Evolutionary conservation across 1,284 basidiomycete species (phyloP), one percentile per base, ranked within the genome.

Genomic region (Apiotrichum gamsii): DNA sequence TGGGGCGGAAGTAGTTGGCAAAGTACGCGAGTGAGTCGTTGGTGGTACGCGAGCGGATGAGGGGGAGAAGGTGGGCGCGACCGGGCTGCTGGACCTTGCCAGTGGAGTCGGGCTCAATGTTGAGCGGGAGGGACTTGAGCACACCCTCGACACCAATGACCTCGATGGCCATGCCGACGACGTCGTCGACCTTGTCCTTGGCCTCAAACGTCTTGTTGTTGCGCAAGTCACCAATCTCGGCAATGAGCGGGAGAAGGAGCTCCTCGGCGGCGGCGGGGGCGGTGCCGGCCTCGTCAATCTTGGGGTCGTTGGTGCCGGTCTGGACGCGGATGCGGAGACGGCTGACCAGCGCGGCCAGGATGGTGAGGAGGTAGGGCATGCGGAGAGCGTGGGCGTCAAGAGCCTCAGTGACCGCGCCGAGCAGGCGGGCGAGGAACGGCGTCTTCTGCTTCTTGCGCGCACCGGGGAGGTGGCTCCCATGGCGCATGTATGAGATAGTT

Each of bases 31-130:
- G 77, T 76, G 85, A 50, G 80, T 93, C 61, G 83, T 86, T 79
- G 83, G 91, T 62, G 78, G 77, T 76, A 33, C 72, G 80, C 25
- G 86, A 80, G n/a, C 84, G 75, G 47, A 99, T 82, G 45, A 97
- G 77, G 4, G 95, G 94, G 6, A 99, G 78, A 20, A 99, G 78
- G 77, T 89, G 96, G 2, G 94, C 95, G 37, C 89, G 83, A 16
- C 78, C 78, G 8, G 73, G 73, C 47, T 67, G 63, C 29, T 69
- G 69, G 0, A 66, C 58, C 23, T 60, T 57, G 23, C 72, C 71
- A 18, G 51, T 69, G 15, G 8, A 79, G 57, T 88, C 84, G 6
- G 86, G 83, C 58, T 90, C 85, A 33, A 98, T 76, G 61, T 93
- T 90, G 41, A 98, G 77, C 1, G 95, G 95, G 28, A 98, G 75